Base-by-base conservation (phyloP, 805 yeast genomes). In the Kazachstania psychrophila region DNA sequence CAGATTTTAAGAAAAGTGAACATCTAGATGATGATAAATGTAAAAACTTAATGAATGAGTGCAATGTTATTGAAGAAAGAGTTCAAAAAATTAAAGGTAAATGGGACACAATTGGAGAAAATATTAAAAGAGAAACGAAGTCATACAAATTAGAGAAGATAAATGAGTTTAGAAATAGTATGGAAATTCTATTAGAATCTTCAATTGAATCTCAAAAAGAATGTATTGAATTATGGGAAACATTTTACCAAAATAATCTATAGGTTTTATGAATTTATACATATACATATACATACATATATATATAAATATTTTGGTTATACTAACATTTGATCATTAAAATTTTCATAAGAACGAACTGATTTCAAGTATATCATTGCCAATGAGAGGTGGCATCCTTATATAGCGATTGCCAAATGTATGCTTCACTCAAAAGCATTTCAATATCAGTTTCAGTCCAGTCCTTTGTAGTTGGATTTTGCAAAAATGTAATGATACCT, bases 371-470 rank as follows among this genome's bases (percentile, higher is more conserved):
- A 15, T 23, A n/a, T 41, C 41, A 56, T 28, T 79, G 72, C 56
- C 88, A 69, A 60, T 88, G 96, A 1, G 96, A 96, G 14, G 80
- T 65, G 5, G 95, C 95, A 55, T 86, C 82, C 54, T 84, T 86
- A 57, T 85, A 92, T 27, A 92, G 65, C 37, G 89, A 77, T 62
- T 88, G 96, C 96, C 96, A 92, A 51, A 92, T 86, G 58, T 77
- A 92, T 0, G 97, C 98, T 59, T 92, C 96, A 61, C 96, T 86
- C 39, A 92, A 62, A 61, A 92, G 69, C 66, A 92, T 70, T 60
- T 92, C 97, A 28, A 92, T 77, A 49, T 92, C 96, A 54, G 80
- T 80, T 43, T 84, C 94, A 2, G 69, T 70, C 98, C 98, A 92
- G 26, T 68, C 63, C 33, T 68, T 64, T 0, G 97, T 92, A 18